Base-by-base conservation (phyloP, 2,329 filamentous ascomycete species). In the Colletotrichum noveboracense region DNA sequence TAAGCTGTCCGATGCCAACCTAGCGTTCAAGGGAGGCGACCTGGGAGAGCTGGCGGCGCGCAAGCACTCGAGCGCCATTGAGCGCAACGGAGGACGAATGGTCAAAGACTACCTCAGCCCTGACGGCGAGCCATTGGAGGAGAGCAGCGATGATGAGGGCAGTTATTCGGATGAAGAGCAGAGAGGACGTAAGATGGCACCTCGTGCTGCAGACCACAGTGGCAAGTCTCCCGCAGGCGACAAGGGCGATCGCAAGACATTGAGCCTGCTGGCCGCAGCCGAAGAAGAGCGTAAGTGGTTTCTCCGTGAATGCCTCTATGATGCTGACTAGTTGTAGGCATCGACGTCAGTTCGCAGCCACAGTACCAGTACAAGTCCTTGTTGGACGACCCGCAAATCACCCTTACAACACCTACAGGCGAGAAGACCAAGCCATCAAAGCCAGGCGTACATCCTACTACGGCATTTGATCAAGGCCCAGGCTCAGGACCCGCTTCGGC, bases 401-500 rank as follows among this genome's bases (percentile, higher is more conserved):
- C 90, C 9, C 84, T 94, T 34, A 94, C 92, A 1, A 89, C 88
- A 34, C 90, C 93, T 2, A 86, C 89, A 5, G 92, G 92, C 18
- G 91, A 94, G 71, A 92, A 90, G 79, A 86, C 87, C 78, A 92
- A 89, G 79, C 82, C 84, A 67, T 86, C 80, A 77, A 93, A 91
- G 81, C 82, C 88, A 2, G 89, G 89, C 4, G 91, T 97, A 13
- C 96, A 97, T 82, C 96, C 96, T 2, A 91, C 92, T 69, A 98
- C 95, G 13, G 97, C 93, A 82, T 98, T 96, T 82, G 96, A 98
- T 80, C 87, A 93, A 74, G 89, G 90, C 16, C 90, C 90, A 4
- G 80, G 86, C n/a, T 91, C 91, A 7, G 87, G 88, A 6, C 85
- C 86, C 4, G 87, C 81, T 86, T 87, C 89, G 84, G 93, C 86